Base-by-base conservation (phyloP, 768 basidiomycete genomes). In the Agaricus bisporus region DNA sequence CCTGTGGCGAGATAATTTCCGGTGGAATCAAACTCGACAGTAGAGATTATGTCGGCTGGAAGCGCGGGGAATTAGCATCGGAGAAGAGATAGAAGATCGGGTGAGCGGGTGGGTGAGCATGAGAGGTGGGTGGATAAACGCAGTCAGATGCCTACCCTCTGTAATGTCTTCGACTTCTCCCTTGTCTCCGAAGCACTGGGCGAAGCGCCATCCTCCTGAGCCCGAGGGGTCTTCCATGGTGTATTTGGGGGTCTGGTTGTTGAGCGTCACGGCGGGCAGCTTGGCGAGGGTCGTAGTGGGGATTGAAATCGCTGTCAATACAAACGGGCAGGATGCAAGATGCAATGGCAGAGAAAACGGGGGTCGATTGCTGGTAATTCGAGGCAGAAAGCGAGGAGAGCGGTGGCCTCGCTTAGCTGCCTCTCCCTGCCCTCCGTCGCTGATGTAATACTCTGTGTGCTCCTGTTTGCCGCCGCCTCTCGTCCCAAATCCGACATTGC, bases 151-250 rank as follows among this genome's bases (percentile, higher is more conserved):
- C 79, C 56, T 58, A 94, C 94, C 97, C 79, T 99, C 97, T 56
- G 97, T 99, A 66, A 99, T 98, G 70, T 99, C 97, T 67, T 98
- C 97, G 35, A 98, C 95, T 70, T 97, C 91, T 62, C 90, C 95
- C 81, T 99, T 99, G 80, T 99, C 97, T 60, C 97, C 97, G 67
- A 99, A 99, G 75, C 97, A 99, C 67, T 99, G 97, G 50, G 97
- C 95, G 74, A 99, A 99, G 64, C 95, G 86, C 97, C 97, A 99
- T 63, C 87, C 88, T 64, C 88, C 87, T 66, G 87, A 88, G 64
- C 85, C 80, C 70, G 88, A 83, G 73, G 91, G 90, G 70, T 84
- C 82, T 70, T 92, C 90, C 91, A 91, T 88, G 68, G 66, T 70
- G 62, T 63, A 52, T 41, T 39, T 55, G 53, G 50, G 58, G 22